Conservation (phyloP, 306 rosid species). For the Pyrus betulifolia region DNA sequence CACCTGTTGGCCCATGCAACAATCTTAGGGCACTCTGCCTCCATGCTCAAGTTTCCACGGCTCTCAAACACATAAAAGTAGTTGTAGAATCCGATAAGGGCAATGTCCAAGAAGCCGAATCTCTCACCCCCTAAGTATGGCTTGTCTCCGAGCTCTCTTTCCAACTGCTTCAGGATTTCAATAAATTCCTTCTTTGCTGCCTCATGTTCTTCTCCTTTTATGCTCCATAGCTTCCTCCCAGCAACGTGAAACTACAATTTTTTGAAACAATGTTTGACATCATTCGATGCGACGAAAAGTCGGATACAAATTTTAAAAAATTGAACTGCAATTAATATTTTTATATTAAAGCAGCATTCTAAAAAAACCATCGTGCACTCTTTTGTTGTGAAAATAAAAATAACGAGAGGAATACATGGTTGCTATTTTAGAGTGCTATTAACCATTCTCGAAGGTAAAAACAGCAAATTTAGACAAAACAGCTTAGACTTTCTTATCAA, state of each 20-base stretch:
- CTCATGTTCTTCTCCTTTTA: constrained; percentile 14
- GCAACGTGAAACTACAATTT: constrained; percentile 14
- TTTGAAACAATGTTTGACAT: neutral
- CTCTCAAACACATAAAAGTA: neutral
- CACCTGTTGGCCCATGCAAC: constrained; percentile 21
- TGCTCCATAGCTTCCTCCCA: constrained; percentile 12
- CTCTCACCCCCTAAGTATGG: constrained; percentile 13
- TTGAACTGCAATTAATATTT: too few species aligned
- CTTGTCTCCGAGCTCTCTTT: constrained; percentile 28
- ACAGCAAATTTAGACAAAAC: too few species aligned
- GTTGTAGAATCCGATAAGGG: constrained; percentile 11
- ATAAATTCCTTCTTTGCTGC: constrained; percentile 14
- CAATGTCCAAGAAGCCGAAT: constrained; percentile 25
- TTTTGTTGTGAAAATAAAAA: too few species aligned
- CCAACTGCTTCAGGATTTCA: constrained; percentile 6
- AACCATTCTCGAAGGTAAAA: too few species aligned
- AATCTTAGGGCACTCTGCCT: constrained; percentile 12
- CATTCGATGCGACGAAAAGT: too few species aligned
- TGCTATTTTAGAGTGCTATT: too few species aligned
- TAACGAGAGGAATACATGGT: too few species aligned
- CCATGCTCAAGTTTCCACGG: constrained; percentile 4
- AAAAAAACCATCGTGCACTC: too few species aligned
- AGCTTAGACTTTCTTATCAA: constrained; percentile 26
- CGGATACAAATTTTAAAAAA: too few species aligned
- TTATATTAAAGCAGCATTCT: too few species aligned